A percentile compares a stretch with the other conserved stretches of the same genome.
These are phyloP conservation scores for Lactarius quietus DNA, from an alignment of 768 basidiomycete genomes.

Conservation along the genomic window DNA sequence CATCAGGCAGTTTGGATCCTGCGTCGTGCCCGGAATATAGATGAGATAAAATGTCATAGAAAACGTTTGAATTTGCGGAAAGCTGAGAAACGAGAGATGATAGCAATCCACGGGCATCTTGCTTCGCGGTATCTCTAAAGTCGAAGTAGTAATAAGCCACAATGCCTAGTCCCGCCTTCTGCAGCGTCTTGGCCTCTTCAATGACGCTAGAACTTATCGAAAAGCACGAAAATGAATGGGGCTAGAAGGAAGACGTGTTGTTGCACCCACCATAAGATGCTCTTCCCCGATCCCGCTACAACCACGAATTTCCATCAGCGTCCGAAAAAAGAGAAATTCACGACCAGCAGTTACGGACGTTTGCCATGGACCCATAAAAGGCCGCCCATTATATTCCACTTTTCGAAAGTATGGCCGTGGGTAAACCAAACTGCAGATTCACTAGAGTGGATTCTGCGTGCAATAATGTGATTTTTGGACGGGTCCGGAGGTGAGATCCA, in stretches of 20 bases:
- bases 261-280: not conserved
- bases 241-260: not conserved
- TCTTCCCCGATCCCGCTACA: not conserved
- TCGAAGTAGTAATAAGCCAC: slow-evolving; percentile 18
- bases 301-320: not conserved
- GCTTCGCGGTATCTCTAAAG: slow-evolving; percentile 14
- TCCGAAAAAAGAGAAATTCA: not conserved
- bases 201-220: slow-evolving; percentile 5
- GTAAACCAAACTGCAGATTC: slow-evolving; percentile 9
- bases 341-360: not conserved
- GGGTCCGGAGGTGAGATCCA: not conserved
- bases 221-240: not conserved
- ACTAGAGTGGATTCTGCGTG: not conserved
- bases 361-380: slow-evolving; percentile 14
- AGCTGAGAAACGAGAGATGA: slow-evolving; percentile 13
- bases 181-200: not conserved
- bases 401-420: not conserved
- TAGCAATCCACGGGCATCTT: slow-evolving; percentile 1
- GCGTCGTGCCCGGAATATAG: not conserved
- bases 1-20: not conserved
- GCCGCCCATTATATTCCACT: not conserved
- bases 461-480: not conserved
- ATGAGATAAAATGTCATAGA: not conserved
- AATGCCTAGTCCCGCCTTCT: not conserved
- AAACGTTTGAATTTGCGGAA: not conserved